Evolutionary conservation across 805 yeast species (phyloP).

Genomic region (Candida ovalis): DNA sequence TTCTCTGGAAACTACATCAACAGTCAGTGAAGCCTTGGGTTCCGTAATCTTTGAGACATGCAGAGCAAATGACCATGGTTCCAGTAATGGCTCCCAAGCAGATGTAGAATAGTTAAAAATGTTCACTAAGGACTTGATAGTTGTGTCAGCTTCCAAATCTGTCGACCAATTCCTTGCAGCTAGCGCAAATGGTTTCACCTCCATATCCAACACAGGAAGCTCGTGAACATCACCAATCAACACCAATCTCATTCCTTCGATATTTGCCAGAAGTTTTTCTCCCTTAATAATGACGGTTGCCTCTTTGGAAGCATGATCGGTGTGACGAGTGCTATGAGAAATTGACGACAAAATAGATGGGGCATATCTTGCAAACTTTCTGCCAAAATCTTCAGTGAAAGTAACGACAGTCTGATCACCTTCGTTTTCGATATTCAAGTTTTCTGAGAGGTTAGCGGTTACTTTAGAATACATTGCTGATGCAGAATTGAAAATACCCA

Average conservation of each 20-base stretch:
- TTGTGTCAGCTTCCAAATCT: constrained; percentile 65
- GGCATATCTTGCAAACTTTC: constrained; percentile 58
- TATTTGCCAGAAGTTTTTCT: constrained; percentile 60
- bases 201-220: constrained; percentile 79
- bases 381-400: constrained; percentile 62
- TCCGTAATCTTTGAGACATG: constrained; percentile 53
- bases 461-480: constrained; percentile 42
- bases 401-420: constrained; percentile 29
- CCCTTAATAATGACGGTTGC: constrained; percentile 51
- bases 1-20: constrained; percentile 74
- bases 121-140: constrained; percentile 63
- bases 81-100: constrained; percentile 92
- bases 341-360: constrained; percentile 58
- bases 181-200: constrained; percentile 63
- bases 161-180: constrained; percentile 83
- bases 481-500: constrained; percentile 69
- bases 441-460: constrained; percentile 11
- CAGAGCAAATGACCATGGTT: constrained; percentile 77
- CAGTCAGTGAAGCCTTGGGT: constrained; percentile 44
- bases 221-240: constrained; percentile 90
- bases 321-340: constrained; percentile 33
- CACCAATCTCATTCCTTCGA: constrained; percentile 78
- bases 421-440: constrained; percentile 2
- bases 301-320: constrained; percentile 10
- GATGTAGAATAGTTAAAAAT: constrained; percentile 86